Conservation (phyloP, 2,329 filamentous ascomycete genomes). For the Aspergillus carbonarius region DNA sequence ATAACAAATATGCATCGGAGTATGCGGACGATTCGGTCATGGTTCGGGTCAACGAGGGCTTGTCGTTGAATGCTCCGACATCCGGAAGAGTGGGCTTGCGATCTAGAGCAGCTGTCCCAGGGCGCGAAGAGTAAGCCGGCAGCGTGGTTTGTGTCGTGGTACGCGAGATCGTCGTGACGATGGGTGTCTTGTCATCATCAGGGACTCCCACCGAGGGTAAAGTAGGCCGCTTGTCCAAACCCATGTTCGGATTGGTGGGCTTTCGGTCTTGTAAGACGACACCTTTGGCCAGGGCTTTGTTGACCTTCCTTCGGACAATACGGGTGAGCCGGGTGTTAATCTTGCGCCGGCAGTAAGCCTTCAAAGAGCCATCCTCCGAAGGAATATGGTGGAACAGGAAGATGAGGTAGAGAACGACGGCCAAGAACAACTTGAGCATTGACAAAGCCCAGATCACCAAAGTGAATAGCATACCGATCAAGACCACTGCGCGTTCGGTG, state of each 20-base stretch:
- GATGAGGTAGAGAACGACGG: slow-evolving; percentile 74
- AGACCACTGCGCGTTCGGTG: slow-evolving; percentile 74
- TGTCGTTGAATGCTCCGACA: slow-evolving; percentile 41
- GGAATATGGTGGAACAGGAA: slow-evolving; percentile 95
- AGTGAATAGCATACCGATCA: slow-evolving; percentile 91
- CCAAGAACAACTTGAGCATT: slow-evolving; percentile 69
- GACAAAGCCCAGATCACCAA: slow-evolving; percentile 85
- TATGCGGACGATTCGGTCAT: slow-evolving; percentile 52
- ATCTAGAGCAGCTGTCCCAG: slow-evolving; percentile 50
- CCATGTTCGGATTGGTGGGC: slow-evolving; percentile 39
- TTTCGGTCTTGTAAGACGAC: slow-evolving; percentile 58
- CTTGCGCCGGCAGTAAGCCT: slow-evolving; percentile 86
- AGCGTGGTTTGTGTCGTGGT: slow-evolving; percentile 61
- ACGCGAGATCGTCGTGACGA: slow-evolving; percentile 31
- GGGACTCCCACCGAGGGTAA: slow-evolving; percentile 61
- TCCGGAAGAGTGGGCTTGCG: slow-evolving; percentile 42
- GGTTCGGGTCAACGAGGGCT: slow-evolving; percentile 41
- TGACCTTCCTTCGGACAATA: slow-evolving; percentile 83
- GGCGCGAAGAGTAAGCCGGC: slow-evolving; percentile 62
- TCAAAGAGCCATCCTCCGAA: slow-evolving; percentile 72
- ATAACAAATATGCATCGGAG: slow-evolving; percentile 53
- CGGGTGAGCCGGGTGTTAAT: slow-evolving; percentile 80
- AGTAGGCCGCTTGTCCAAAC: slow-evolving; percentile 49
- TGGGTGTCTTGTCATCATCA: slow-evolving; percentile 39
- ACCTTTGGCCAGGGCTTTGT: slow-evolving; percentile 81